Conservation (phyloP, 2,329 filamentous ascomycete genomes). For the Cyclaneusma minus region DNA sequence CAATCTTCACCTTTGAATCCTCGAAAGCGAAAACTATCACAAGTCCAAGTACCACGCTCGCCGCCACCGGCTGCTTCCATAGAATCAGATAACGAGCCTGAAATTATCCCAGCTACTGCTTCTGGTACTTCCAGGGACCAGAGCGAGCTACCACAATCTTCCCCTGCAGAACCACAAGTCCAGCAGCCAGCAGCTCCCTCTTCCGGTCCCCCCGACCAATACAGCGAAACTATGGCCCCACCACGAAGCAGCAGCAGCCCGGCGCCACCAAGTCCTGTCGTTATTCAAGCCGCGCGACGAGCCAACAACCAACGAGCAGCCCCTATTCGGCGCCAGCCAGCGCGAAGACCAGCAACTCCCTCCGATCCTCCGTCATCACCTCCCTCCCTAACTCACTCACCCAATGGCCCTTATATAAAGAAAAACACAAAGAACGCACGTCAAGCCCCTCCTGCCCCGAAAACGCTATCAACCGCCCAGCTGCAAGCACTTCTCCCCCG, state of each 20-base stretch:
- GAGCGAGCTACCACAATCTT: conserved; percentile 4
- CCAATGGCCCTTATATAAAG: conserved; percentile 27
- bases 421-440: conserved; percentile 8
- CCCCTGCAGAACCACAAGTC: conserved; percentile 3
- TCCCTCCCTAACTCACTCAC: conserved; percentile 51
- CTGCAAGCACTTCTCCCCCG: conserved; percentile 21
- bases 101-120: conserved; percentile 12
- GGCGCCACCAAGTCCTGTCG: conserved; percentile 9
- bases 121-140: conserved; percentile 1
- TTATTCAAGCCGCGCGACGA: no score
- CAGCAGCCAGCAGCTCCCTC: neutral
- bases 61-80: conserved; percentile 8
- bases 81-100: conserved; percentile 4
- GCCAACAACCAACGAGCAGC: conserved; percentile 2
- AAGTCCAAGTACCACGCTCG: conserved; percentile 14
- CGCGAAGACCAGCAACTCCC: conserved; percentile 11
- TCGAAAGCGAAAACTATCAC: conserved; percentile 35
- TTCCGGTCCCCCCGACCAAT: conserved; percentile 4
- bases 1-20: conserved; percentile 23
- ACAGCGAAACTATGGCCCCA: conserved; percentile 19
- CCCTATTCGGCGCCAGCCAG: conserved; percentile 2
- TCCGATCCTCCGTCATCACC: conserved; percentile 34
- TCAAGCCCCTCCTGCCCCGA: conserved; percentile 9
- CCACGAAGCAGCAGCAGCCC: conserved; percentile 18
- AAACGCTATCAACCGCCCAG: conserved; percentile 18